phyloP scores from a whole-genome alignment of 441 rosid species.

The Erodium texanum region DNA sequence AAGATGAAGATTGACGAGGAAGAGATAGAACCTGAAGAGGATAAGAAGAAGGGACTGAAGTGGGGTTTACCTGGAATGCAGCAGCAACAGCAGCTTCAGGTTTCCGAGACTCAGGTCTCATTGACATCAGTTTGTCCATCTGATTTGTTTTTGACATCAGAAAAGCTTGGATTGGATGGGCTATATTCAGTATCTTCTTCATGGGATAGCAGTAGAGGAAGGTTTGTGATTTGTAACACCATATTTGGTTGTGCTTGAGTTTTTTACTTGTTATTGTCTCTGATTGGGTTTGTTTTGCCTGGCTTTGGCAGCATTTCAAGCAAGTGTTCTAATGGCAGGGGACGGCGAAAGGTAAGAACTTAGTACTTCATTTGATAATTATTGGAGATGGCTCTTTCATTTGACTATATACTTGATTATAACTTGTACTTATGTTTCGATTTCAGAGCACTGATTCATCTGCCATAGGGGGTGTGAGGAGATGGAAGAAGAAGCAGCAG shows the following conservation, averaged over 20 bases:
- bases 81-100: slow-evolving; percentile 2
- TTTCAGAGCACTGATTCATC: slow-evolving; percentile 67
- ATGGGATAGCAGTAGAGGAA: slow-evolving; percentile 55
- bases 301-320: slow-evolving; percentile 35
- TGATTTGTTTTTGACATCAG: slow-evolving; percentile 55
- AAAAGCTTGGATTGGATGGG: slow-evolving; percentile 63
- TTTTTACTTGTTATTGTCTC: slow-evolving; percentile 12
- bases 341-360: slow-evolving; percentile 59
- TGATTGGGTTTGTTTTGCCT: background rate
- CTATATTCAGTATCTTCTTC: slow-evolving; percentile 57
- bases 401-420: background rate
- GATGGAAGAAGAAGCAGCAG: slow-evolving; percentile 54
- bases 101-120: background rate
- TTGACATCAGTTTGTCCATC: slow-evolving; percentile 36
- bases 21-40: slow-evolving; percentile 22
- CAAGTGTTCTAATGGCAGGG: slow-evolving; percentile 51
- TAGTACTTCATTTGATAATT: background rate
- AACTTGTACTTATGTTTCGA: slow-evolving; percentile 10
- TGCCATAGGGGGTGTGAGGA: slow-evolving; percentile 51
- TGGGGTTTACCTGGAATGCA: background rate
- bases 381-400: background rate
- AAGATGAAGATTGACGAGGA: slow-evolving; percentile 22
- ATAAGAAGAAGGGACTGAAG: slow-evolving; percentile 15
- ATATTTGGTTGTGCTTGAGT: background rate
- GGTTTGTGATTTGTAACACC: slow-evolving; percentile 31